Evolutionary conservation across 2,329 filamentous ascomycete species (phyloP), one percentile per base, ranked within the genome.

Genomic region (Basipetospora chlamydospora): DNA sequence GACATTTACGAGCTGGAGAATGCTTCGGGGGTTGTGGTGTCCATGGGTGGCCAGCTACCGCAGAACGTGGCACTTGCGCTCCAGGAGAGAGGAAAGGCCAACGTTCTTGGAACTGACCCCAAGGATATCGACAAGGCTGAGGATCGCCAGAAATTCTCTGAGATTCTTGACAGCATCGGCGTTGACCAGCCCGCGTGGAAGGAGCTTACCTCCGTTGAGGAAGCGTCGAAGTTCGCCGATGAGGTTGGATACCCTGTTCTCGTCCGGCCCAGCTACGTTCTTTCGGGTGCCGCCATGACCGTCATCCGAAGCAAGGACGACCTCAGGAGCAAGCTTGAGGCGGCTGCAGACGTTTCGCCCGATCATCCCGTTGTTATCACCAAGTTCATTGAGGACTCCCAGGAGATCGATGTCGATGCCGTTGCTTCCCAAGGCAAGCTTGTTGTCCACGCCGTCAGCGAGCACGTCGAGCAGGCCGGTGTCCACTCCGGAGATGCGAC

Each of bases 101-200:
- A 86, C 42, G 76, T 98, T 38, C 76, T 98, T 6, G 90, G 90
- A 48, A 98, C 90, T 1, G 74, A 96, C 50, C 90, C 90, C 26
- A 70, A 77, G 51, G 85, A 96, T 52, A 98, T 98, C 46, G 90
- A 98, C 70, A 92, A 87, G 66, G 90, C 90, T 32, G 90, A 98
- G 61, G 87, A 98, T 57, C 77, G 90, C 54, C 87, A 96, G 59
- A 96, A 98, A 60, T 98, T 98, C 67, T 95, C 88, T 16, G 81
- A 87, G 51, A 96, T 96, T 44, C 71, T 98, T 31, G 90, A 98
- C 58, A 92, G 83, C 57, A 95, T 96, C 49, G 88, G 87, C 41
- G 77, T 98, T 39, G 88, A 96, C 55, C 90, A 98, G 62, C 90
- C 90, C 25, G 86, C 85, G 8, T 98, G 90, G 90, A 94, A 93